A percentile compares a stretch with the other conserved stretches of the same genome.
phyloP scores from a whole-genome alignment of 2,329 filamentous ascomycete species.

The Penicillium brevicompactum region DNA sequence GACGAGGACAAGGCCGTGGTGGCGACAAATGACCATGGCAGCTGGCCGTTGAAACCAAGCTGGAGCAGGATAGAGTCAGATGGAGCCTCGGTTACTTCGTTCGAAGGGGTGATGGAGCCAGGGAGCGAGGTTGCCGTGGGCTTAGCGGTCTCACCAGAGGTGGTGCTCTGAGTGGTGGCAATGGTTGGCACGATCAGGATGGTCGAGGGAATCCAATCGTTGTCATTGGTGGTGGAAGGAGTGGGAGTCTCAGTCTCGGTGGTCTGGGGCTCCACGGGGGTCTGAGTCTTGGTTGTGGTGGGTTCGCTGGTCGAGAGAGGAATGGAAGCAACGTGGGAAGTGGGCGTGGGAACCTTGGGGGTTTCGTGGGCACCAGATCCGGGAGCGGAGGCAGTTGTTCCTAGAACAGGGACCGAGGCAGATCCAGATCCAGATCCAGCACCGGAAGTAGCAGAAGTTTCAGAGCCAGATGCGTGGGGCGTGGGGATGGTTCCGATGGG shows the following conservation, averaged over 20 bases:
- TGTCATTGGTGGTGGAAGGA: conserved; percentile 24
- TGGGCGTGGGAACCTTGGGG: conserved; percentile 8
- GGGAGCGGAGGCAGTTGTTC: conserved; percentile 9
- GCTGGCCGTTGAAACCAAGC: conserved; percentile 76
- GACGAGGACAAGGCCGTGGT: conserved; percentile 69
- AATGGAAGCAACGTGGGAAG: conserved; percentile 23
- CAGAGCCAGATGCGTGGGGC: conserved; percentile 17
- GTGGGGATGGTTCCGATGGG: conserved; percentile 20
- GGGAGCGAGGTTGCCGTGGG: conserved; percentile 67
- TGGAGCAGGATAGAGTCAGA: conserved; percentile 73
- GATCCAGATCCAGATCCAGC: conserved; percentile 6
- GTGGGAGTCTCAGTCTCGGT: conserved; percentile 26
- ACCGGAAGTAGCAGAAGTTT: conserved; percentile 3
- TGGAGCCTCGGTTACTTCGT: conserved; percentile 59
- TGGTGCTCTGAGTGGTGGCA: conserved; percentile 10
- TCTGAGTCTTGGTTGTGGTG: conserved; percentile 29
- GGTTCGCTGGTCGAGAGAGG: conserved; percentile 37
- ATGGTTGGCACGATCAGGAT: conserved; percentile 21
- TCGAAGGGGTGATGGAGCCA: conserved; percentile 72
- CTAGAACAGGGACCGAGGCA: conserved; percentile 1
- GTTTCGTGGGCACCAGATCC: conserved; percentile 10
- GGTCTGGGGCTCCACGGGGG: conserved; percentile 30
- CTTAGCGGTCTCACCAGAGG: conserved; percentile 41
- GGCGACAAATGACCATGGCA: conserved; percentile 85
- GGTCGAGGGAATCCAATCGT: conserved; percentile 25